A percentile compares a stretch with the other conserved stretches of the same genome.
Evolutionary conservation across 2,329 filamentous ascomycete genomes (phyloP).

Genomic region (Colletotrichum sp.): DNA sequence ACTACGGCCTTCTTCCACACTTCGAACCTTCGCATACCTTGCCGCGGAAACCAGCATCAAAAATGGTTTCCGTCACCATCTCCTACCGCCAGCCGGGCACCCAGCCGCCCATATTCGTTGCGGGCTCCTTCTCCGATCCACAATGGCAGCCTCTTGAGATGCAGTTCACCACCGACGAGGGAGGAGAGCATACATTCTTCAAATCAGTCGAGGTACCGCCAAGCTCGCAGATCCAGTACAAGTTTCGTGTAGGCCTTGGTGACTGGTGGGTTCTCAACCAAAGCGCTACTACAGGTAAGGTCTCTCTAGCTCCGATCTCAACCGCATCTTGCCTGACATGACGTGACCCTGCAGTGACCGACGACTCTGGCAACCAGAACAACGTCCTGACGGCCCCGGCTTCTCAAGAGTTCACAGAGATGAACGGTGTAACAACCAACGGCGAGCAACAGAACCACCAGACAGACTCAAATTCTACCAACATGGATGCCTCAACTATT

Average conservation of each 20-base stretch:
- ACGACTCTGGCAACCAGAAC: conserved; percentile 53
- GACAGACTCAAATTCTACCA: neutral
- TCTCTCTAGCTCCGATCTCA: neutral
- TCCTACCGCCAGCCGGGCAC: conserved; percentile 65
- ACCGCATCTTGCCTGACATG: neutral
- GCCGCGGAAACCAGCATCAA: neutral
- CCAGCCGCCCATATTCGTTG: conserved; percentile 72
- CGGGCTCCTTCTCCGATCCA: conserved; percentile 71
- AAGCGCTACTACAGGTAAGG: conserved; percentile 61
- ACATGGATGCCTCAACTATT: neutral
- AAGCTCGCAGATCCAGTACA: conserved; percentile 73
- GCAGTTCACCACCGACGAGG: conserved; percentile 53
- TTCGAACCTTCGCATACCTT: conserved; percentile 27
- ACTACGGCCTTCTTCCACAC: neutral
- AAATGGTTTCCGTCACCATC: conserved; percentile 55
- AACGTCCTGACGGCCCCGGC: conserved; percentile 43
- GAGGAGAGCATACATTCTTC: conserved; percentile 63
- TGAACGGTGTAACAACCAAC: conserved; percentile 5
- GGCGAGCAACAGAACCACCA: neutral
- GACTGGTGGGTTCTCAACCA: conserved; percentile 77
- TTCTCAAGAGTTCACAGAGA: neutral
- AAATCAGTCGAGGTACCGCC: conserved; percentile 60
- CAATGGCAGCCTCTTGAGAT: conserved; percentile 74
- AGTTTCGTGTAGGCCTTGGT: conserved; percentile 70
- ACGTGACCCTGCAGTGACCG: conserved; percentile 35